Base-by-base conservation (phyloP, 345 rosid genomes). In the Psidium friedrichsthalianum region DNA sequence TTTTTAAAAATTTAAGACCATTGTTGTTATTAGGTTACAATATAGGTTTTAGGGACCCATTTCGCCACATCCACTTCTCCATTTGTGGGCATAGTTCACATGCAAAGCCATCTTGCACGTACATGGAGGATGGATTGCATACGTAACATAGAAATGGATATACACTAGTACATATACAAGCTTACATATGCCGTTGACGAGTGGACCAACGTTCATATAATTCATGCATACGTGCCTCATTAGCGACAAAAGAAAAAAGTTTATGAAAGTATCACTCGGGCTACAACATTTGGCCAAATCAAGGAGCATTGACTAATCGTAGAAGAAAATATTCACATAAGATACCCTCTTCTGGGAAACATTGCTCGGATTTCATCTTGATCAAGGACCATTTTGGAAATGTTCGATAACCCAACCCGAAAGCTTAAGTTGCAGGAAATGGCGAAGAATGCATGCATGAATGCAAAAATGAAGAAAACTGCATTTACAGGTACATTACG, bases 121-220 rank as follows among this genome's bases (percentile, higher is more conserved):
- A 61, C 21, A 27, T 0, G 0, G 74, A 27, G 7, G 40, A 13
- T 14, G 2, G 74, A 27, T 61, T 61, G 74, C 74, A 0, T 14
- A 3, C 21, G 8, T 61, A 32, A 32, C 40, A 14, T 61, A 16
- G 40, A 14, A 3, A 61, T 61, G 10, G 40, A 14, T 61, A 27
- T 3, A 1, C 0, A 6, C 2, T 15, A 14, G 40, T 1, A 6
- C 14, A 6, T 61, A n/a, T n/a, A n/a, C n/a, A 13, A 14, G 74
- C 8, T 29, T 61, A 32, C 10, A 0, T 3, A 59, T 59, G 36
- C 4, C 4, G 1, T 2, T 2, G 36, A 13, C 4, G 36, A n/a
- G 74, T 61, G 40, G 10, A 61, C 2, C 29, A 27, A 14, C 32
- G 14, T 16, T 61, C 74, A 0, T 27, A 61, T n/a, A 6, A 29